Conservation (phyloP, 257 asterid genomes). For the Linderniella brevidens region DNA sequence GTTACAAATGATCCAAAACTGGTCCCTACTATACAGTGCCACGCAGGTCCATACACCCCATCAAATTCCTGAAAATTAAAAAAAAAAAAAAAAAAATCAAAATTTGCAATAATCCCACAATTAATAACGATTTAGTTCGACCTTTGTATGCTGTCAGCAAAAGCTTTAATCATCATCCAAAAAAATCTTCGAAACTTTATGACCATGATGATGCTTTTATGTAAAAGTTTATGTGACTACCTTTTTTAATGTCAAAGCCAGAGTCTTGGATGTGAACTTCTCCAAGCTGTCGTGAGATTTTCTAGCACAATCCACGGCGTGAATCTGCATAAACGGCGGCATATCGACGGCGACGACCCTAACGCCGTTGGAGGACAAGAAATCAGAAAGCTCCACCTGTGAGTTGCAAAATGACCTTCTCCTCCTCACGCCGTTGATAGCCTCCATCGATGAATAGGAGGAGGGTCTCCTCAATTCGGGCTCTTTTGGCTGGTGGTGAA, state of each 20-base stretch:
- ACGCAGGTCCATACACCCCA: constrained; percentile 80
- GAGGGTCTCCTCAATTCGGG: constrained; percentile 22
- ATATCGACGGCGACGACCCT: constrained; percentile 85
- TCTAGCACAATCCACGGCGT: constrained; percentile 85
- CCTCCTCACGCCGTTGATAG: constrained; percentile 19
- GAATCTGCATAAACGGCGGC: constrained; percentile 95
- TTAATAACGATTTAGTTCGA: background rate
- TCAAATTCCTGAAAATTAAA: constrained; percentile 50
- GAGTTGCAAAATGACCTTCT: constrained; percentile 63
- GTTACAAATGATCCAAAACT: constrained; percentile 87
- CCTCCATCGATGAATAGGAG: constrained; percentile 16
- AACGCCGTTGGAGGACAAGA: constrained; percentile 54
- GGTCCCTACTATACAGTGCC: constrained; percentile 83
- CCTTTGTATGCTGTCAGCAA: background rate
- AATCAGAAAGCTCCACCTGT: constrained; percentile 50
- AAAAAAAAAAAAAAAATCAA: constrained; percentile 6
- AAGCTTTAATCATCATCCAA: background rate
- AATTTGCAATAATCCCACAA: constrained; percentile 8
- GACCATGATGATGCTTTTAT: background rate
- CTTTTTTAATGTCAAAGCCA: constrained; percentile 79
- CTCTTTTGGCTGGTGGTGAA: background rate
- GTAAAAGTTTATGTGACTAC: constrained; percentile 21
- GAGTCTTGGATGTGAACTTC: constrained; percentile 85
- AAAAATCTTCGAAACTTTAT: background rate
- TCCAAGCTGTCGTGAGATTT: constrained; percentile 84